Evolutionary conservation across 805 yeast species (phyloP).

Genomic region (Lachancea lanzarotensis): DNA sequence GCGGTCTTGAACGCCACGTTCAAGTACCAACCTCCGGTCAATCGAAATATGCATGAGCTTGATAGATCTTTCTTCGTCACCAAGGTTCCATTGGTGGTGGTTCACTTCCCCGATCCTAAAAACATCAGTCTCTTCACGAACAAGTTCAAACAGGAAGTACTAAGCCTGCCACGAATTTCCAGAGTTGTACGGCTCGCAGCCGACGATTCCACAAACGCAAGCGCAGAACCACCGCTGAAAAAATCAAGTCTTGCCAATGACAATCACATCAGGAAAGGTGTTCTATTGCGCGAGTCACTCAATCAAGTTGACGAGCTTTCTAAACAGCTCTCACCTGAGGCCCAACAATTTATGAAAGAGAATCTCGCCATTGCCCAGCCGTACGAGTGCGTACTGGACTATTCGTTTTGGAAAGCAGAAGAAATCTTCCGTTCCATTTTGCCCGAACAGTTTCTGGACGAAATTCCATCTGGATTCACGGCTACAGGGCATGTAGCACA

Average conservation of each 20-base stretch:
- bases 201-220: constrained; percentile 11
- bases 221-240: constrained; percentile 7
- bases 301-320: constrained; percentile 34
- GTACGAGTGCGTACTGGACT: constrained; percentile 53
- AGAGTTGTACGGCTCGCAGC: constrained; percentile 48
- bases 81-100: constrained; percentile 56
- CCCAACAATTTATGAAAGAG: constrained; percentile 42
- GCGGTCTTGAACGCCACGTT: constrained; percentile 2
- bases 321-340: constrained; percentile 35
- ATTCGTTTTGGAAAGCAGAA: constrained; percentile 83
- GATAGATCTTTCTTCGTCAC: constrained; percentile 60
- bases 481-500: constrained; percentile 96
- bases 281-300: constrained; percentile 53
- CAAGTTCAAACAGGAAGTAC: constrained; percentile 48
- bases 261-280: constrained; percentile 33
- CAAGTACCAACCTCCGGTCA: constrained; percentile 53
- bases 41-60: constrained; percentile 55
- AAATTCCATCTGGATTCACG: constrained; percentile 85
- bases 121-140: constrained; percentile 58
- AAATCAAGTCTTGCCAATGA: constrained; percentile 22
- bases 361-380: constrained; percentile 43
- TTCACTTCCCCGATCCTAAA: constrained; percentile 62
- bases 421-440: constrained; percentile 72
- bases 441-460: constrained; percentile 60
- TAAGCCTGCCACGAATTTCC: constrained; percentile 63